Evolutionary conservation across 208 protist species (phyloP), one percentile per base, ranked within the genome.

Genomic region (Porcisia deanei): DNA sequence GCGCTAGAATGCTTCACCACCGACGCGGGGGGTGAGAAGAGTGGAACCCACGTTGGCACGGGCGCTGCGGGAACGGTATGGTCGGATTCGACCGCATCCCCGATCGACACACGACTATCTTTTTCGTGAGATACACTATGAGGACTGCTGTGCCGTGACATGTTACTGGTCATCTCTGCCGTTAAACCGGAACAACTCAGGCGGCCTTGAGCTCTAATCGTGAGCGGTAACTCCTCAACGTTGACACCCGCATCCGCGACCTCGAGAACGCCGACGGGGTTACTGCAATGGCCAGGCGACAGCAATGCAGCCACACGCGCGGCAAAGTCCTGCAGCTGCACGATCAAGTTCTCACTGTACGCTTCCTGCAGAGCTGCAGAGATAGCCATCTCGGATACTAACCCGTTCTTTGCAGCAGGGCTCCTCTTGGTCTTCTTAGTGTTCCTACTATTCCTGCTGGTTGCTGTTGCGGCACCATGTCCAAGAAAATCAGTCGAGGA

Each of bases 321-420:
- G 3, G 77, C 77, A 30, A 82, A 57, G 16, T n/a, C 41, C 66
- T 82, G 77, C 49, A 82, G 67, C 41, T 77, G 72, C 12, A 58
- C 22, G 7, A 66, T 57, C 58, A 84, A 59, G 0, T 30, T 55
- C 12, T 41, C 58, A 0, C n/a, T 66, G 37, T 83, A 80, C 65
- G 70, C 65, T 52, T 76, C 47, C 61, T 82, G 77, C 8, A 71
- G 52, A 14, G 2, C 30, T 6, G 60, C 8, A 8, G 68, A 34
- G 3, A 79, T 3, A 1, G 49, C 61, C 14, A 39, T 34, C 18
- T 76, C 80, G 0, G 34, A 7, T 22, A 6, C 61, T 1, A 14
- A 30, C 0, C 18, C 53, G 25, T 63, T 71, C 34, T 75, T 84
- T 5, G 43, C 14, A 55, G 41, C 4, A 68, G 18, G n/a, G 49